These are phyloP conservation scores for Tolypocladium album DNA, from an alignment of 2,329 filamentous ascomycete species.

Conservation along the genomic window DNA sequence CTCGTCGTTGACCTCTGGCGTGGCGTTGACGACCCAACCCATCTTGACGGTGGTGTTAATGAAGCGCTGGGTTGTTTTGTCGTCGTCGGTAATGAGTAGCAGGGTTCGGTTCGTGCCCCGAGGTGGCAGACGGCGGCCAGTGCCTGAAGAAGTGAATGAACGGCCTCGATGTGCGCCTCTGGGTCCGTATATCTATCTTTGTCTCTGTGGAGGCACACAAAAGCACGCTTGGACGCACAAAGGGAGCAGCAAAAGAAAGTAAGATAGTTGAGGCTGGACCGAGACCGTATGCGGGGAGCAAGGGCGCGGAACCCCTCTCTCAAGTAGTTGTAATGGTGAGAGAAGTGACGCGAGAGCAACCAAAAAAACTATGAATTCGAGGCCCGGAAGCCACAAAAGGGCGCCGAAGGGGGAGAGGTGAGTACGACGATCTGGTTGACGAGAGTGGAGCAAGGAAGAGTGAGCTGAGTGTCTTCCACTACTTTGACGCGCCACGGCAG, in stretches of 20 bases:
- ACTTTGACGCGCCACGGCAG: background rate
- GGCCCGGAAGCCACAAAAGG: background rate
- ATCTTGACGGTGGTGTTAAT: conserved; percentile 15
- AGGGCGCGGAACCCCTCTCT: background rate
- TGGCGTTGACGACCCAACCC: conserved; percentile 40
- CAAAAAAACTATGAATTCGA: background rate
- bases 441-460: background rate
- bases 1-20: conserved; percentile 30
- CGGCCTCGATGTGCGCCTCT: background rate
- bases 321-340: background rate
- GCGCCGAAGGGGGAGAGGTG: background rate
- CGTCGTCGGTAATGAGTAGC: background rate
- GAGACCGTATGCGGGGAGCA: background rate
- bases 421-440: background rate
- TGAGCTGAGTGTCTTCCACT: background rate
- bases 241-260: background rate
- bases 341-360: background rate
- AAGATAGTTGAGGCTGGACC: background rate
- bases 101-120: background rate
- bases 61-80: background rate
- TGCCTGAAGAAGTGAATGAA: background rate
- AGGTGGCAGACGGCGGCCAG: background rate
- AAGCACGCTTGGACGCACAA: background rate
- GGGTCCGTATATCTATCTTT: background rate
- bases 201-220: background rate